Evolutionary conservation across 331 rosid genomes (phyloP).

Genomic region (Telfairia occidentalis): DNA sequence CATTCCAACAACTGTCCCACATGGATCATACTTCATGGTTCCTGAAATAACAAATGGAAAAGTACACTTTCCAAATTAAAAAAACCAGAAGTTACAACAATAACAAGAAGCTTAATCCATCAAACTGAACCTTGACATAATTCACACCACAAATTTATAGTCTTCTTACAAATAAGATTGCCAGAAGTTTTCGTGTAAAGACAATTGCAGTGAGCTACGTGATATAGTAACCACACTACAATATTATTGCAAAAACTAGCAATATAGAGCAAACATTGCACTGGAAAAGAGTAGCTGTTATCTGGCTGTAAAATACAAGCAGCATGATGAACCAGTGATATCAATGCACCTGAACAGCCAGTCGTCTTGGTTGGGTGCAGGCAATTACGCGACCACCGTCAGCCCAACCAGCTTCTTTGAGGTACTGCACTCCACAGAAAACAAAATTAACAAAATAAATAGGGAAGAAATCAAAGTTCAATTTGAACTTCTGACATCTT

Average conservation of each 20-base stretch:
- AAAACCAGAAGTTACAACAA: neutral
- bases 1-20: neutral
- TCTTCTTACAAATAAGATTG: neutral
- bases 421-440: conserved; percentile 35
- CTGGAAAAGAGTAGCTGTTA: neutral
- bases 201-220: neutral
- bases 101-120: neutral
- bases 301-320: neutral
- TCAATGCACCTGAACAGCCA: conserved; percentile 74
- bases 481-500: neutral
- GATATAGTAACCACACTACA: neutral
- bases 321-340: neutral
- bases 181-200: neutral
- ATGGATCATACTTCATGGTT: neutral
- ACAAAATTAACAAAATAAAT: neutral
- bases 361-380: conserved; percentile 86
- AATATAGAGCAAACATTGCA: neutral
- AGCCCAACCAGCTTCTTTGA: conserved; percentile 91
- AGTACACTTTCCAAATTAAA: neutral
- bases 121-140: neutral
- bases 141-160: neutral
- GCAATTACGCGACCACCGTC: conserved; percentile 77
- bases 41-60: neutral
- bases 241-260: neutral
- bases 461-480: neutral